Evolutionary conservation across 2,329 filamentous ascomycete genomes (phyloP).

Genomic region (Colletotrichum godetiae): DNA sequence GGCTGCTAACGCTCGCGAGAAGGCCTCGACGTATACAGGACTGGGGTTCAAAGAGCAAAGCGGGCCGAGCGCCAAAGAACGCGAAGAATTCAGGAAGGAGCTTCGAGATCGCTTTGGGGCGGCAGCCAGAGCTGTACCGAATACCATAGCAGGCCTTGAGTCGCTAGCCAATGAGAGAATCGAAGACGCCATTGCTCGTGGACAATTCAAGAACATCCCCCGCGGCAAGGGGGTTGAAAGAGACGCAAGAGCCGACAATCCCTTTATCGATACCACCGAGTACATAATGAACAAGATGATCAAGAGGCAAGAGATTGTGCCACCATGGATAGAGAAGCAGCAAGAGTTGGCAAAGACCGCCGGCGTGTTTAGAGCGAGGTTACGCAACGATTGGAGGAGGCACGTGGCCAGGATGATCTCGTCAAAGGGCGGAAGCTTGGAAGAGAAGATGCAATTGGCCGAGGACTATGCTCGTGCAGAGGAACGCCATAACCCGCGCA

Average conservation of each 20-base stretch:
- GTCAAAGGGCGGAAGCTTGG: conserved; percentile 78
- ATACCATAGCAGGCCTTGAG: conserved; percentile 80
- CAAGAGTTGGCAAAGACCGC: conserved; percentile 83
- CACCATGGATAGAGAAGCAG: conserved; percentile 99
- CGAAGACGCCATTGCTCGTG: conserved; percentile 91
- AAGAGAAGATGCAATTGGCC: conserved; percentile 78
- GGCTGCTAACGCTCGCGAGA: conserved; percentile 67
- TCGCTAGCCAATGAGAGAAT: conserved; percentile 91
- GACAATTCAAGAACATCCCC: conserved; percentile 87
- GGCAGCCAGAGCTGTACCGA: conserved; percentile 77
- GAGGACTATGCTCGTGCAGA: conserved; percentile 83
- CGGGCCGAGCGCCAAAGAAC: conserved; percentile 76
- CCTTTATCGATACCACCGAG: conserved; percentile 95
- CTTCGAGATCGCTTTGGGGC: conserved; percentile 86
- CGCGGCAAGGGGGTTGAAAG: conserved; percentile 83
- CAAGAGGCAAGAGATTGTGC: conserved; percentile 92
- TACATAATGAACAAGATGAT: conserved; percentile 99
- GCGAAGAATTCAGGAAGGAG: conserved; percentile 76
- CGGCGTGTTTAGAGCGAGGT: conserved; percentile 75
- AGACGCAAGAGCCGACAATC: conserved; percentile 85
- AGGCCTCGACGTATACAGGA: conserved; percentile 62
- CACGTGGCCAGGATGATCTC: conserved; percentile 85
- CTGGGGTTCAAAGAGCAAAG: conserved; percentile 58
- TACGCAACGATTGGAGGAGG: conserved; percentile 86
- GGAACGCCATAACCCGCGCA: conserved; percentile 69